Evolutionary conservation across 495 filamentous ascomycete genomes (phyloP), one percentile per base, ranked within the genome.

Genomic region (Hyaloscypha hepaticicola): DNA sequence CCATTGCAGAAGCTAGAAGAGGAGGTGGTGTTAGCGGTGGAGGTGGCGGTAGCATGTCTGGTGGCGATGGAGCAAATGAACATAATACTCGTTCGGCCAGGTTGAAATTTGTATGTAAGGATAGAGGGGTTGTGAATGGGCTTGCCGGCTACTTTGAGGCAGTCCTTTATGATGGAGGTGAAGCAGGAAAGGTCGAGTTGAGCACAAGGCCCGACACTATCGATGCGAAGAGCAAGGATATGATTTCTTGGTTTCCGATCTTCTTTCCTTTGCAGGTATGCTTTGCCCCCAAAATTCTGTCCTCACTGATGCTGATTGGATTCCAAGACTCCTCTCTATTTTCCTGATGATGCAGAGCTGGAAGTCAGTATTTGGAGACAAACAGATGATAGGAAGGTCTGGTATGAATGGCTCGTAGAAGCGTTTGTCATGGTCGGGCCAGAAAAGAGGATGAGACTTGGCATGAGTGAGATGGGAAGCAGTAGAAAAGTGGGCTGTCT

Each of bases 231-330:
- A 96, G 92, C 77, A 87, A 88, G 69, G 90, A 92, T 67, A 98
- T 98, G 95, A 95, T 97, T 62, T 94, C 90, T 69, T 99, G 95
- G 95, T 99, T 99, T 75, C 95, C 95, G 9, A 97, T 98, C 14
- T 97, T 90, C 78, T 99, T 99, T 70, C 95, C 95, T 7, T 74
- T 99, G 11, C 96, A 96, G 87, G 94, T 96, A 82, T 66, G 79
- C 74, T 48, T 28, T 26, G 29, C n/a, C 4, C 29, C 22, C 31
- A 56, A 38, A 58, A 52, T 26, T 29, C 21, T 45, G 60, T 28
- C 14, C 65, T 55, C 63, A 53, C 38, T 41, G 51, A 45, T 63
- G 53, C 58, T 70, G 41, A 53, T 25, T 50, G 22, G 4, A 5
- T 22, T 38, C 11, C 21, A 55, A 97, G 94, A 87, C 87, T 68